Percentiles rank a stretch among this genome's conserved stretches.
Evolutionary conservation across 116 monocot species (phyloP).

Genomic region (Trichopus zeylanicus): DNA sequence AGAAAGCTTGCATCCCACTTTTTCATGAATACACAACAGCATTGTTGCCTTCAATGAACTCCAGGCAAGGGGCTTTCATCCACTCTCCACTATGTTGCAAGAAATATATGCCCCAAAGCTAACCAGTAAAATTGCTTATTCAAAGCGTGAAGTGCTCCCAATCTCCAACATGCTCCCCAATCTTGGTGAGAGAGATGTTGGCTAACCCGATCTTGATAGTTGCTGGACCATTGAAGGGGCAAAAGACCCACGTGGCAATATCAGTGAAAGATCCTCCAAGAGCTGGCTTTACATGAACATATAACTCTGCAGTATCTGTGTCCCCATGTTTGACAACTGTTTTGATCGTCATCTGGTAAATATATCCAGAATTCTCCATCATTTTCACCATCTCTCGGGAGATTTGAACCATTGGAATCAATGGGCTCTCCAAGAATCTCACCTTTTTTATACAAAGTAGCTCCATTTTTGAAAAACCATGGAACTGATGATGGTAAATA

Average conservation of each 20-base stretch:
- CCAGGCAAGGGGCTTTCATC: constrained; percentile 57
- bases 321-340: constrained; percentile 39
- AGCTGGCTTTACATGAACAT: constrained; percentile 75
- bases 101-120: constrained; percentile 65
- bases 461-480: constrained; percentile 88
- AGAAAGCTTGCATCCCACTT: constrained; percentile 75
- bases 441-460: constrained; percentile 40
- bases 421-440: constrained; percentile 31
- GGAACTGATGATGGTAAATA: constrained; percentile 82
- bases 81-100: constrained; percentile 91
- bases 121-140: constrained; percentile 78
- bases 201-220: constrained; percentile 61
- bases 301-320: constrained; percentile 61
- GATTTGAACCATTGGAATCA: constrained; percentile 51
- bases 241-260: constrained; percentile 87
- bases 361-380: constrained; percentile 89
- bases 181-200: constrained; percentile 42
- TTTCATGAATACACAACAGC: constrained; percentile 71
- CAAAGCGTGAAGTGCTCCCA: constrained; percentile 99
- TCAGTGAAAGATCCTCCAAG: constrained; percentile 80
- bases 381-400: constrained; percentile 63
- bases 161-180: constrained; percentile 77
- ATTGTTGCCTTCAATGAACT: constrained; percentile 60
- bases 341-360: constrained; percentile 43
- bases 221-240: constrained; percentile 89